These are phyloP conservation scores for Leucocoprinus birnbaumii DNA, from an alignment of 768 basidiomycete species.

Conservation along the genomic window DNA sequence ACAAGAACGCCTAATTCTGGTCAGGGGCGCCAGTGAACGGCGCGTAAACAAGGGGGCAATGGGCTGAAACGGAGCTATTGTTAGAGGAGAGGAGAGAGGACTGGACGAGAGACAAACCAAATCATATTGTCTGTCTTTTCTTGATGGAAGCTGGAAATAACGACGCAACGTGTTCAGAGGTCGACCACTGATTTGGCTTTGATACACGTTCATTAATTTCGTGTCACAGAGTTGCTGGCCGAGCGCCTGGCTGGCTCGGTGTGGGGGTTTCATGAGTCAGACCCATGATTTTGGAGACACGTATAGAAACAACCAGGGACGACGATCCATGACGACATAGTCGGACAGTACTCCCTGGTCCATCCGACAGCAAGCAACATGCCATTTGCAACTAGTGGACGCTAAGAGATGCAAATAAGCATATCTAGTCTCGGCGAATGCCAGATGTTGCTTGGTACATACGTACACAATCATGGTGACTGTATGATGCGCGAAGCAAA, in stretches of 20 bases:
- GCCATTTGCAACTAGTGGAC: too few relatives aligned
- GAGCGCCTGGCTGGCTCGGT: neutral
- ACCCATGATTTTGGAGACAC: neutral
- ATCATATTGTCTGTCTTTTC: too few relatives aligned
- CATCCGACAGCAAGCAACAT: too few relatives aligned
- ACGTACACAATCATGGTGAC: too few relatives aligned
- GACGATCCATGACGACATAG: neutral
- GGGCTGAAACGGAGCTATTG: neutral
- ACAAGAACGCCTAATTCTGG: neutral
- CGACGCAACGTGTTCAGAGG: neutral
- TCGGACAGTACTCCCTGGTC: neutral
- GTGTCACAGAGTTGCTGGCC: neutral
- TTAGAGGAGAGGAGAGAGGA: neutral
- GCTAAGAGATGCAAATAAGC: too few relatives aligned
- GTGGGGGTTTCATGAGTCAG: neutral
- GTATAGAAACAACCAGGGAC: neutral
- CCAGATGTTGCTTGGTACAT: too few relatives aligned
- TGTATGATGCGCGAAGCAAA: too few relatives aligned
- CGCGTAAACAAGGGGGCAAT: neutral
- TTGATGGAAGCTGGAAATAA: neutral
- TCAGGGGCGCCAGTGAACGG: slow-evolving; percentile 2
- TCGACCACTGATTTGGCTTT: neutral
- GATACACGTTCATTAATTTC: slow-evolving; percentile 1
- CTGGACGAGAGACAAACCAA: neutral
- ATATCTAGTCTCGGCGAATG: too few relatives aligned